phyloP scores from a whole-genome alignment of 331 rosid genomes.

The Dryas integrifolia region DNA sequence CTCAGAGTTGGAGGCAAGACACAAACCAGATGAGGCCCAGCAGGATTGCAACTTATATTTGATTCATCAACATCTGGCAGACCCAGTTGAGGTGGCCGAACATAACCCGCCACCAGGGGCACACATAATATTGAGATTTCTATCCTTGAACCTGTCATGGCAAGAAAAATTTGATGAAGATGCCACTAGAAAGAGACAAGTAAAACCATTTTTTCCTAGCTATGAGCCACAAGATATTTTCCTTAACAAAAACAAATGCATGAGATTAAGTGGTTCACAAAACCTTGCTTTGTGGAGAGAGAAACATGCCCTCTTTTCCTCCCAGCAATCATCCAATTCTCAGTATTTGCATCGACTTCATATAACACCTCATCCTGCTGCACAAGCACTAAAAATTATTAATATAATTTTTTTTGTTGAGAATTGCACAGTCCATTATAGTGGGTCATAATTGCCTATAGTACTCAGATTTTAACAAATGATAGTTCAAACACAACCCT shows the following conservation, averaged over 20 bases:
- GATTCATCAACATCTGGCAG: constrained; percentile 74
- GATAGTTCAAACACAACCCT: neutral
- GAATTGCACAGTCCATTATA: constrained; percentile 4
- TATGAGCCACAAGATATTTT: constrained; percentile 11
- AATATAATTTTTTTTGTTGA: neutral
- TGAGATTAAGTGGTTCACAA: constrained; percentile 4
- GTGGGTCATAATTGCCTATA: constrained; percentile 12
- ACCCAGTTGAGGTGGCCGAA: constrained; percentile 86
- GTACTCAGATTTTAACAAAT: constrained; percentile 2
- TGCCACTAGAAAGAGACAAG: constrained; percentile 2
- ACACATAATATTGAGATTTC: constrained; percentile 75
- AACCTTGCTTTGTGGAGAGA: constrained; percentile 77
- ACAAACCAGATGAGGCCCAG: constrained; percentile 92
- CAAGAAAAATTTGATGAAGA: constrained; percentile 24
- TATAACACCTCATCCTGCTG: constrained; percentile 78
- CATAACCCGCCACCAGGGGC: constrained; percentile 90
- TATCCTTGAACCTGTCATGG: constrained; percentile 72
- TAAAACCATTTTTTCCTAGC: constrained; percentile 18
- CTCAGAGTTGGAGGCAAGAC: constrained; percentile 90
- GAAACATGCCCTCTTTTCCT: constrained; percentile 91
- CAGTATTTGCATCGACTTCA: constrained; percentile 77
- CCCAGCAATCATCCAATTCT: constrained; percentile 97
- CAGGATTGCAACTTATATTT: constrained; percentile 80
- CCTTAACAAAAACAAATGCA: neutral
- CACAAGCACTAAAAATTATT: constrained; percentile 16